Evolutionary conservation across 108 stramenopile species (phyloP), one percentile per base, ranked within the genome.

Genomic region (Conticribra guillardii): DNA sequence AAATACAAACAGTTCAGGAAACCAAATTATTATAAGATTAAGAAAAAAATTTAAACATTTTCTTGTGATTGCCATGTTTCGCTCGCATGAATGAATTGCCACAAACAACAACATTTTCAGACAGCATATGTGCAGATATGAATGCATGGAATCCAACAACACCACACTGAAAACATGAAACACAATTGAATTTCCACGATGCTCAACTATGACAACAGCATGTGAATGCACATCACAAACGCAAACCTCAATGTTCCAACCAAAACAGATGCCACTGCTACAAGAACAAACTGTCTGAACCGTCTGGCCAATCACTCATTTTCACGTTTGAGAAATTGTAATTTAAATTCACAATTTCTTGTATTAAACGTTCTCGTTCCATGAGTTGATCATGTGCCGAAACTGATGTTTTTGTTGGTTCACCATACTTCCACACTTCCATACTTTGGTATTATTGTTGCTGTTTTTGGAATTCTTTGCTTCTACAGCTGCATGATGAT

Each of bases 391-490:
- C 76, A 30, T 53, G 64, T 17, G 55, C 34, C 8, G 73, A 74
- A 9, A 55, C 30, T 30, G 55, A 37, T 23, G 45, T 53, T 28
- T 34, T 50, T 34, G 32, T 63, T 30, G 45, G 61, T 17, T 76
- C 76, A 9, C 76, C 68, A 51, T 69, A 64, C 3, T 34, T 69
- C n/a, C n/a, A n/a, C n/a, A n/a, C n/a, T n/a, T n/a, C 76, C 76
- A 76, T 1, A 76, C 76, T 19, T 54, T 60, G 27, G n/a, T n/a
- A n/a, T 54, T 30, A 52, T 64, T 61, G 26, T 32, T 61, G 28
- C 30, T 34, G 21, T 53, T 32, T 0, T 47, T 54, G 16, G 52
- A 41, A 3, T 21, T 64, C n/a, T 48, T n/a, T n/a, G n/a, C n/a
- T n/a, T n/a, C n/a, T n/a, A n/a, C n/a, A n/a, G n/a, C n/a, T n/a